phyloP scores from a whole-genome alignment of 2,329 filamentous ascomycete genomes.

The Dactylellina parvicollis region DNA sequence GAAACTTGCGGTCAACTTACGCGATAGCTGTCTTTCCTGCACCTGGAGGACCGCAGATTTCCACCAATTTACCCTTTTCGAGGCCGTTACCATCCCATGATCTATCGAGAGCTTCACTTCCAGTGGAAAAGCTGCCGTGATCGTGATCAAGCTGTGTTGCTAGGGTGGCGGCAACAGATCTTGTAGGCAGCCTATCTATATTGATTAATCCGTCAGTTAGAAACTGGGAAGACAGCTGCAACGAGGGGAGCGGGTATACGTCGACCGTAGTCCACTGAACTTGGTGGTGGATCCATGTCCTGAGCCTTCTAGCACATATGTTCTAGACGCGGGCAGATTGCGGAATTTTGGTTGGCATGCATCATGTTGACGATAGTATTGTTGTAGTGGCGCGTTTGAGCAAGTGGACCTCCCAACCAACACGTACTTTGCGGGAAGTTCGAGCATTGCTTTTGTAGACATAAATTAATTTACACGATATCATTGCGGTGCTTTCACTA shows the following conservation, averaged over 20 bases:
- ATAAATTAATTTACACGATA: too few relatives aligned
- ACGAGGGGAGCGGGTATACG: constrained; percentile 12
- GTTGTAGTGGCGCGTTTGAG: too few relatives aligned
- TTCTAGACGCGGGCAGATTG: background rate
- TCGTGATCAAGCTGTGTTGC: constrained; percentile 46
- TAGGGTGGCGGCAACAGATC: constrained; percentile 33
- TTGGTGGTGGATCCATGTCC: constrained; percentile 35
- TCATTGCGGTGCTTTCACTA: too few relatives aligned
- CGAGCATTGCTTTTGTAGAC: too few relatives aligned
- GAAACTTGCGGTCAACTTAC: constrained; percentile 39
- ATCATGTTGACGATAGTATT: too few relatives aligned
- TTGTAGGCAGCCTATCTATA: constrained; percentile 39
- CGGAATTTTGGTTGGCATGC: too few relatives aligned
- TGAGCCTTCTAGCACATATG: too few relatives aligned
- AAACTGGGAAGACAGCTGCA: background rate
- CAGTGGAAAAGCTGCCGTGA: constrained; percentile 34
- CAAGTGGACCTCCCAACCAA: too few relatives aligned
- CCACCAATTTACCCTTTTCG: constrained; percentile 51
- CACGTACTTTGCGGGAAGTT: too few relatives aligned
- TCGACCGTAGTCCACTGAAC: constrained; percentile 22
- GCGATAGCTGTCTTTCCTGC: constrained; percentile 57
- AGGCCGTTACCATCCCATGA: constrained; percentile 33
- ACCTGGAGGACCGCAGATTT: constrained; percentile 56
- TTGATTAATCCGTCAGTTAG: background rate
- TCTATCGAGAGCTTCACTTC: constrained; percentile 44